Evolutionary conservation across 257 asterid genomes (phyloP).

Genomic region (Scutellaria minor): DNA sequence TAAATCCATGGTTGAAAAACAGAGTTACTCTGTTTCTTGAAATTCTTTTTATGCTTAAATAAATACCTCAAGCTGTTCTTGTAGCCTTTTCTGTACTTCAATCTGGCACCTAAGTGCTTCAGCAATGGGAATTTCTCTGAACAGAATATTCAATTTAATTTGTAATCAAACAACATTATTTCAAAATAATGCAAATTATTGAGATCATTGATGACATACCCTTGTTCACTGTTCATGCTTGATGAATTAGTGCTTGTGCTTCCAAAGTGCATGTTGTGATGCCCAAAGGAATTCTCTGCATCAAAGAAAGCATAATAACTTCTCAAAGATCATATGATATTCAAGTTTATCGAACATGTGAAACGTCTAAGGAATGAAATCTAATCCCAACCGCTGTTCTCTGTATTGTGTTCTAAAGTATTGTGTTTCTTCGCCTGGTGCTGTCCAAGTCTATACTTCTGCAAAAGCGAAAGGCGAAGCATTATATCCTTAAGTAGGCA

Average conservation of each 20-base stretch:
- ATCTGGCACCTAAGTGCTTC: constrained; percentile 69
- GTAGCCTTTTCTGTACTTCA: constrained; percentile 76
- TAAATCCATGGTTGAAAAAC: not conserved
- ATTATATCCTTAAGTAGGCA: not conserved
- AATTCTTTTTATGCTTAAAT: not conserved
- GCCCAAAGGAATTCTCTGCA: constrained; percentile 58
- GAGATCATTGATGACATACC: constrained; percentile 43
- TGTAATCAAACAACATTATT: not conserved
- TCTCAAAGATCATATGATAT: no score
- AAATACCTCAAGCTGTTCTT: constrained; percentile 84
- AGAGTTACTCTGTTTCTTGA: constrained; percentile 18
- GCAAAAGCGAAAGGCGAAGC: constrained; percentile 28
- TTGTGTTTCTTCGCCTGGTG: constrained; percentile 66
- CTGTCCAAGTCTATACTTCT: constrained; percentile 93
- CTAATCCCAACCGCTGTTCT: constrained; percentile 50
- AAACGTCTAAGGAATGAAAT: not conserved
- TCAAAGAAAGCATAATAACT: not conserved
- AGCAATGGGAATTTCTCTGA: constrained; percentile 71
- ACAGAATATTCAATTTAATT: not conserved
- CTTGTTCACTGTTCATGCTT: constrained; percentile 54
- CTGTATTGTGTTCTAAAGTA: constrained; percentile 44
- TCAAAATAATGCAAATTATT: not conserved
- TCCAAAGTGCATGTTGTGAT: constrained; percentile 49
- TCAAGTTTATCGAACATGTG: no score
- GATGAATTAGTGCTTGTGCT: constrained; percentile 57